Evolutionary conservation across 345 rosid species (phyloP).

Genomic region (Sonneratia alba): DNA sequence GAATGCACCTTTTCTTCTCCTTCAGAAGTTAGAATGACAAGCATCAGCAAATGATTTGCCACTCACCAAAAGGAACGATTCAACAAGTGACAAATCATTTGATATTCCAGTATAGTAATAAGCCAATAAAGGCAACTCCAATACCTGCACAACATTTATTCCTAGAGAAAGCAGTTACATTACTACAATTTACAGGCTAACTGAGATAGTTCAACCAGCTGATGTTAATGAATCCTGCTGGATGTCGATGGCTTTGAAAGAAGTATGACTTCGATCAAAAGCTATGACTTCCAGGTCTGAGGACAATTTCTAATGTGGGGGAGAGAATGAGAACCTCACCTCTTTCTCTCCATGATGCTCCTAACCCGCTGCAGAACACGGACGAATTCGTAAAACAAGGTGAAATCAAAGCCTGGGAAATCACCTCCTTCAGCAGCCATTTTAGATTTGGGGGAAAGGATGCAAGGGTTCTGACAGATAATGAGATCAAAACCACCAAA

Average conservation of each 20-base stretch:
- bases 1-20: no score
- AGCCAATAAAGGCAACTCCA: background rate
- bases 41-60: no score
- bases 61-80: no score
- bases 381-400: slow-evolving; percentile 60
- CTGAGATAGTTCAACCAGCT: background rate
- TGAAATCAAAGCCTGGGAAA: slow-evolving; percentile 38
- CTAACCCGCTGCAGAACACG: slow-evolving; percentile 63
- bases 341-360: slow-evolving; percentile 28
- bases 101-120: background rate
- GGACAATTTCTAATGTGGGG: no score
- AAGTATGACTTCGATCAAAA: no score
- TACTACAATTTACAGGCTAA: background rate
- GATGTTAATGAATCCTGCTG: background rate
- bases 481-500: slow-evolving; percentile 64
- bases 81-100: no score
- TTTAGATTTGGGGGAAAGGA: slow-evolving; percentile 17
- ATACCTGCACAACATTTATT: background rate
- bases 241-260: no score
- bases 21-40: no score
- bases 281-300: no score
- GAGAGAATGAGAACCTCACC: slow-evolving; percentile 9
- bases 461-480: slow-evolving; percentile 62
- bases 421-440: slow-evolving; percentile 6
- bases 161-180: background rate